A percentile compares a stretch with the other conserved stretches of the same genome.
Evolutionary conservation across 2,329 filamentous ascomycete genomes (phyloP).

Genomic region (Sporothrix curviconia): DNA sequence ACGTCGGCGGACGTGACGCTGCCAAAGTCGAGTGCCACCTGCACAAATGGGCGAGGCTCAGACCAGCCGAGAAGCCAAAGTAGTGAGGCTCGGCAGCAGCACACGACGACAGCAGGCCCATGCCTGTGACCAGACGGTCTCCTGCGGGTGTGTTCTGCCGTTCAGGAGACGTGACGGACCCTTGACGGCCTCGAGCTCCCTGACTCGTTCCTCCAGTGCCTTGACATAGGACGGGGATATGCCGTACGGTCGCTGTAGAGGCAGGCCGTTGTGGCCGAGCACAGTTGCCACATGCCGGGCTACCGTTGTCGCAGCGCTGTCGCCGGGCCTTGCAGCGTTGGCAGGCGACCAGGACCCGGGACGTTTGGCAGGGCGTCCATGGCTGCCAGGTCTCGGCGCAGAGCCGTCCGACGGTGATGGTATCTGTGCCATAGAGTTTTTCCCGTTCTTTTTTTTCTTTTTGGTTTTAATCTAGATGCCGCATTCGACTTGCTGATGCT

Average conservation of each 20-base stretch:
- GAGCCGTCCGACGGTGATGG: not conserved
- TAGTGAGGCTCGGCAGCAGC: conserved; percentile 15
- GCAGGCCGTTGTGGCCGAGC: conserved; percentile 6
- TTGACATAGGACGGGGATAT: conserved; percentile 14
- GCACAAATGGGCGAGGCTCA: conserved; percentile 16
- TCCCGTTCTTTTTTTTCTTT: too few species aligned
- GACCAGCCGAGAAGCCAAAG: conserved; percentile 15
- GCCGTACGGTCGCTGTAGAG: conserved; percentile 10
- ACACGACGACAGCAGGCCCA: conserved; percentile 15
- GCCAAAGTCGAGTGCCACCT: conserved; percentile 14
- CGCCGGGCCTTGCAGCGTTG: conserved; percentile 14
- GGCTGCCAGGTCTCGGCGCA: too few species aligned
- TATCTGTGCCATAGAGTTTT: too few species aligned
- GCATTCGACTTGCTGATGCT: too few species aligned
- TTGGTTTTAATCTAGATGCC: too few species aligned
- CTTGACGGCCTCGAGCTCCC: conserved; percentile 9
- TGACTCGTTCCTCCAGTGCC: conserved; percentile 5
- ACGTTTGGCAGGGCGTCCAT: conserved; percentile 2
- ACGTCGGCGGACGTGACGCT: conserved; percentile 7
- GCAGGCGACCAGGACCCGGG: conserved; percentile 14
- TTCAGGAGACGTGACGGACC: too few species aligned
- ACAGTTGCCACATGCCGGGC: conserved; percentile 13
- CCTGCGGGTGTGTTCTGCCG: too few species aligned
- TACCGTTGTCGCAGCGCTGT: conserved; percentile 14
- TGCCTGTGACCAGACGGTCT: conserved; percentile 1